Evolutionary conservation across 805 yeast species (phyloP), one percentile per base, ranked within the genome.

Genomic region (Yarrowia deformans): DNA sequence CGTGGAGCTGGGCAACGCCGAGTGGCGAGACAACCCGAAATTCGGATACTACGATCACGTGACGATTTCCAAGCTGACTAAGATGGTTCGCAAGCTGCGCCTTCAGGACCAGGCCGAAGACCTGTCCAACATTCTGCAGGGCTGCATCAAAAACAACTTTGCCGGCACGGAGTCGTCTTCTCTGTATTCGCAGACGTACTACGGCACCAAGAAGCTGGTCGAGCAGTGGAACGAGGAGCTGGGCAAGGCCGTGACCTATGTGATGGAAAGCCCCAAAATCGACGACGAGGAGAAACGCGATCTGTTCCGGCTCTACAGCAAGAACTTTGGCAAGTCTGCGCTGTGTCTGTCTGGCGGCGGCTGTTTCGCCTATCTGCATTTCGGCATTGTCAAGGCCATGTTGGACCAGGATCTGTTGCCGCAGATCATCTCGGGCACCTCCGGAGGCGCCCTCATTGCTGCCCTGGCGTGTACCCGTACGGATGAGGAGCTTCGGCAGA

Each of bases 381-480:
- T 89, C 77, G 96, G 96, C 2, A 85, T 90, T 2, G 83, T 90
- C 35, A 88, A 87, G 71, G 93, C 93, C 0, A 77, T 90, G 48
- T 77, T 90, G 6, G 93, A 90, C 70, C 84, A 84, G 69, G 89
- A 88, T 75, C 78, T 85, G 63, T 78, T 90, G 64, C 96, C 96
- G 1, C 81, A 82, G 5, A 88, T 90, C 45, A 81, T 90, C 9
- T 85, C 90, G 43, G 96, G 96, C 0, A 90, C 95, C 0, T 87
- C 91, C 0, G 94, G 95, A 1, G 96, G 96, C 16, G 94, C 93
- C 1, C 78, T 89, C 13, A 86, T 90, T 14, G 93, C 95, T 0
- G 90, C 93, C 0, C 76, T 90, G 48, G 85, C 89, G 0, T 84
- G 92, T 66, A 86, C 91, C 0, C 79, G 93, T 68, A 87, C 91